Base-by-base conservation (phyloP, 306 rosid species). In the Biancaea sappan region DNA sequence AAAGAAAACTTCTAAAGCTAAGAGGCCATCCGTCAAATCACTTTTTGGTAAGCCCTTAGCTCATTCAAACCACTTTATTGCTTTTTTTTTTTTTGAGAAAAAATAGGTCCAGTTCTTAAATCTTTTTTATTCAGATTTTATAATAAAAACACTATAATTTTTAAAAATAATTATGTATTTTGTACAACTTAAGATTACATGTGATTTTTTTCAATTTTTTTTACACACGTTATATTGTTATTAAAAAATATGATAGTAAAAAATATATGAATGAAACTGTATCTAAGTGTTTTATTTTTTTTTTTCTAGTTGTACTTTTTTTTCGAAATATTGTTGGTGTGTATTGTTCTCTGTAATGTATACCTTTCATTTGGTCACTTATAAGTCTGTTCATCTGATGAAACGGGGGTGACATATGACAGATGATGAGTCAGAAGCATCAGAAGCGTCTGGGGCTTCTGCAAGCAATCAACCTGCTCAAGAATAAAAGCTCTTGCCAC, bases 1-100 rank as follows among this genome's bases (percentile, higher is more conserved):
- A 88, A 90, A 87, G 91, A 95, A 94, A 90, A 68, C 46, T 57
- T 31, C 80, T 76, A 90, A 85, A 85, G 52, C 82, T n/a, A 92
- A 74, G 75, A 84, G 82, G 81, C 97, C 99, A 61, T 88, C 97
- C 4, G n/a, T 95, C 38, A 95, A 88, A 78, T 67, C 98, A 19
- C 81, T 95, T 37, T 95, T 95, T 46, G 98, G 99, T 95, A 84
- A 7, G 85, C 72, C 16, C 18, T 38, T 66, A 51, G 31, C 48
- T 63, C 8, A 31, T 53, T 44, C 34, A 14, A 4, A 24, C 50
- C 40, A 29, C 61, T 38, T 41, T 56, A 12, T 53, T 72, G n/a
- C 53, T 51, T 58, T 1, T n/a, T 5, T 0, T 26, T 8, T 31
- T 72, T 6, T 5, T 14, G 2, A 2, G 2, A 41, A 41, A 0